These are phyloP conservation scores for Yamadazyma olivae DNA, from an alignment of 805 yeast genomes.

Conservation along the genomic window DNA sequence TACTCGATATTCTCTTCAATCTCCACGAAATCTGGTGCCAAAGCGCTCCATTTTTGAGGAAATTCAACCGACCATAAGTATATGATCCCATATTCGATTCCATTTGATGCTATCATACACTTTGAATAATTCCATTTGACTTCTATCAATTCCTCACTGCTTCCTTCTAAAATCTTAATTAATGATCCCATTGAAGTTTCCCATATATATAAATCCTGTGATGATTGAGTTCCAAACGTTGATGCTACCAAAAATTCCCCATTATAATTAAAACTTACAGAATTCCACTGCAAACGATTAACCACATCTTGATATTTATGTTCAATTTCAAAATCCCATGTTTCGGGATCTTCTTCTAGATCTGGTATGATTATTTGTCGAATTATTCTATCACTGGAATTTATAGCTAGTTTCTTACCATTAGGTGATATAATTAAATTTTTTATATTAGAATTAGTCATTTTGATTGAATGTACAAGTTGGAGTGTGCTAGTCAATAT, in stretches of 20 bases:
- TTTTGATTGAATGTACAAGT: constrained; percentile 47
- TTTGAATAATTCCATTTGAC: constrained; percentile 81
- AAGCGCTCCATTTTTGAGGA: constrained; percentile 94
- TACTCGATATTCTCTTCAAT: constrained; percentile 89
- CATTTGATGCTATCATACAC: constrained; percentile 78
- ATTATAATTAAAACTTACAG: constrained; percentile 68
- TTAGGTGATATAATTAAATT: constrained; percentile 57
- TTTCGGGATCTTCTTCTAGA: constrained; percentile 23
- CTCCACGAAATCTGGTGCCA: constrained; percentile 95
- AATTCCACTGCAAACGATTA: constrained; percentile 84
- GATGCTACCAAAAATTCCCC: constrained; percentile 87
- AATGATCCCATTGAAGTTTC: constrained; percentile 87
- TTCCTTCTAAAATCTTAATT: constrained; percentile 85
- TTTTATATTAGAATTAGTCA: constrained; percentile 72
- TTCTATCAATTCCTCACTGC: constrained; percentile 81
- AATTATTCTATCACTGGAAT: constrained; percentile 74
- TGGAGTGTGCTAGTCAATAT: constrained; percentile 25
- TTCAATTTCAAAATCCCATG: constrained; percentile 61
- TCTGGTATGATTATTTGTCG: constrained; percentile 57
- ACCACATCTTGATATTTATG: constrained; percentile 90
- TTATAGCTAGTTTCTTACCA: constrained; percentile 63
- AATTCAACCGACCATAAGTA: constrained; percentile 79
- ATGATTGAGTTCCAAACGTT: constrained; percentile 67
- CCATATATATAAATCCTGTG: constrained; percentile 91
- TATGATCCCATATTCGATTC: constrained; percentile 78